phyloP scores from a whole-genome alignment of 2,329 filamentous ascomycete species.

The Xylariaceae sp. region DNA sequence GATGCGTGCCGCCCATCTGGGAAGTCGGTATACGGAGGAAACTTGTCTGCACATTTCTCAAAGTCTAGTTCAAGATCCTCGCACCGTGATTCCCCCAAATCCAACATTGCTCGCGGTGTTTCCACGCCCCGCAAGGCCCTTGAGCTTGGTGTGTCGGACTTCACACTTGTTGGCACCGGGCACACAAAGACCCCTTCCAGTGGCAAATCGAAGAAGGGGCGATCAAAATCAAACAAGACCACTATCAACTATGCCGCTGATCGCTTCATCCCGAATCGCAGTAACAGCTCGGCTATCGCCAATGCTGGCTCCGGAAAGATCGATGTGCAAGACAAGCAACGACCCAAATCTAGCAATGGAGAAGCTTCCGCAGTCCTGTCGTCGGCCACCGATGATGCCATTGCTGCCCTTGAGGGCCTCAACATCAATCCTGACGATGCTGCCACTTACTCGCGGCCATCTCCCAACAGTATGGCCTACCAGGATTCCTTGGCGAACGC shows the following conservation, averaged over 20 bases:
- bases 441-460: conserved; percentile 72
- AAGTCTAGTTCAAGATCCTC: conserved; percentile 67
- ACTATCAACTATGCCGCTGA: conserved; percentile 81
- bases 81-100: conserved; percentile 90
- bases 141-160: conserved; percentile 91
- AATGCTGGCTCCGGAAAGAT: conserved; percentile 84
- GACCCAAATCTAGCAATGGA: conserved; percentile 69
- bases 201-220: conserved; percentile 57
- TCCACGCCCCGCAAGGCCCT: conserved; percentile 80
- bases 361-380: conserved; percentile 79
- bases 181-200: conserved; percentile 59
- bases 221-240: conserved; percentile 69
- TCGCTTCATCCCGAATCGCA: conserved; percentile 94
- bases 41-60: conserved; percentile 77
- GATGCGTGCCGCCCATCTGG: conserved; percentile 54
- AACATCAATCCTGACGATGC: conserved; percentile 73
- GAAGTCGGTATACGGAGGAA: conserved; percentile 80
- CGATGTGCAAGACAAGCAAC: conserved; percentile 68
- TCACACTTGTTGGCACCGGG: conserved; percentile 84
- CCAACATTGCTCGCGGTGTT: conserved; percentile 80
- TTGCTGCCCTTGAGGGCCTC: conserved; percentile 77
- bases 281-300: conserved; percentile 83
- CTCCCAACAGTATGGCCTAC: conserved; percentile 87
- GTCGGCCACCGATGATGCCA: conserved; percentile 77
- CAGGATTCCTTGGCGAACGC: conserved; percentile 88